A percentile compares a stretch with the other conserved stretches of the same genome.
Conservation (phyloP, 495 filamentous ascomycete species). For the Daldinia caldariorum region DNA sequence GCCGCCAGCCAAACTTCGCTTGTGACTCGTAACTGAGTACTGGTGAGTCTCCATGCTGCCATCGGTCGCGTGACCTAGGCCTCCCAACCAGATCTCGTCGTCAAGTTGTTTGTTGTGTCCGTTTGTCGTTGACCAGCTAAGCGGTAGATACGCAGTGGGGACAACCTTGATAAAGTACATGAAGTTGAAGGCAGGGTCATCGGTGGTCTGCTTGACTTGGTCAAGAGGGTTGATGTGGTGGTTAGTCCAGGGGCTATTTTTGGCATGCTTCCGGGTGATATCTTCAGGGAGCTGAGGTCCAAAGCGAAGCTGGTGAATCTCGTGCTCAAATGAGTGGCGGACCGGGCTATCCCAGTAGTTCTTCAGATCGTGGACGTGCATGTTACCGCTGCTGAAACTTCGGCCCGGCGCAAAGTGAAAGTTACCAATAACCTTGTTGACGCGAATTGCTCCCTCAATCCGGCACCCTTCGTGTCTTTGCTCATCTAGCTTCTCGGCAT, state of each 20-base stretch:
- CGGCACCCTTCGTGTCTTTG: conserved; percentile 94
- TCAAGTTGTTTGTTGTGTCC: conserved; percentile 59
- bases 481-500: conserved; percentile 82
- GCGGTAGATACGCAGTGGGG: conserved; percentile 89
- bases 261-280: conserved; percentile 68
- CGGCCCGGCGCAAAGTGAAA: conserved; percentile 98
- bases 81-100: conserved; percentile 68
- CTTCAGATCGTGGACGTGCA: conserved; percentile 97
- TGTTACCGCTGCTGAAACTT: conserved; percentile 90
- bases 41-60: conserved; percentile 97
- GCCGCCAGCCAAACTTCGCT: conserved; percentile 83
- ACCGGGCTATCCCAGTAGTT: conserved; percentile 81
- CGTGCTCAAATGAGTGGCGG: conserved; percentile 87
- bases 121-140: conserved; percentile 72
- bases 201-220: conserved; percentile 75
- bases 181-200: conserved; percentile 88
- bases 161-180: conserved; percentile 99
- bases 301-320: conserved; percentile 91
- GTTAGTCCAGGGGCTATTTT: conserved; percentile 76
- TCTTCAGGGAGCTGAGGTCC: conserved; percentile 88
- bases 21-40: conserved; percentile 96
- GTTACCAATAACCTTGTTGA: conserved; percentile 98
- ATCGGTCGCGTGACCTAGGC: conserved; percentile 67
- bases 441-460: conserved; percentile 88
- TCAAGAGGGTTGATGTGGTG: conserved; percentile 96